Evolutionary conservation across 257 asterid genomes (phyloP).

Genomic region (Solanum microdontum): DNA sequence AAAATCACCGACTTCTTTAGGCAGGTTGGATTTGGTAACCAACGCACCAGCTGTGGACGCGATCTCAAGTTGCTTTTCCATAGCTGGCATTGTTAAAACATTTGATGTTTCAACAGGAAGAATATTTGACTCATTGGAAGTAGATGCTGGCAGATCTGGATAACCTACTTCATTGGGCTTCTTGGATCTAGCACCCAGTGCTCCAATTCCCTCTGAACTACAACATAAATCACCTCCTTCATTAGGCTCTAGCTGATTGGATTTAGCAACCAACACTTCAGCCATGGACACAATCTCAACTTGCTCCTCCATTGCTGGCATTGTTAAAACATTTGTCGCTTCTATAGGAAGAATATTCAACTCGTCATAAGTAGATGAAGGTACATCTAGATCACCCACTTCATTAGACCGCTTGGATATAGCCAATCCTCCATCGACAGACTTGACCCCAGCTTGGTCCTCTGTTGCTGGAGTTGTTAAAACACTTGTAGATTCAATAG

Average conservation of each 20-base stretch:
- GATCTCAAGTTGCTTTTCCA: not conserved
- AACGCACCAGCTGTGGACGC: not conserved
- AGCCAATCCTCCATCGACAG: not conserved
- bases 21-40: slow-evolving; percentile 6
- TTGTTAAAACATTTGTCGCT: not conserved
- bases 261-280: not conserved
- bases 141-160: not conserved
- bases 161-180: slow-evolving; percentile 11
- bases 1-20: slow-evolving; percentile 5
- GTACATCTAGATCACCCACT: not conserved
- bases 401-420: slow-evolving; percentile 10
- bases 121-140: not conserved
- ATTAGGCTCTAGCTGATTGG: slow-evolving; percentile 12
- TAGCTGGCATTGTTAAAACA: not conserved
- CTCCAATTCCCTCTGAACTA: not conserved
- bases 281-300: not conserved
- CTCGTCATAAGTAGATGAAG: not conserved
- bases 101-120: not conserved
- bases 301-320: not conserved
- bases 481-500: slow-evolving; percentile 9
- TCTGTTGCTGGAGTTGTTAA: slow-evolving; percentile 2
- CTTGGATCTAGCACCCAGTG: slow-evolving; percentile 1
- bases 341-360: not conserved
- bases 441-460: slow-evolving; percentile 1
- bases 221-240: not conserved